phyloP scores from a whole-genome alignment of 192 early-diverging fungal genomes.

The Backusella parvicylindrica region DNA sequence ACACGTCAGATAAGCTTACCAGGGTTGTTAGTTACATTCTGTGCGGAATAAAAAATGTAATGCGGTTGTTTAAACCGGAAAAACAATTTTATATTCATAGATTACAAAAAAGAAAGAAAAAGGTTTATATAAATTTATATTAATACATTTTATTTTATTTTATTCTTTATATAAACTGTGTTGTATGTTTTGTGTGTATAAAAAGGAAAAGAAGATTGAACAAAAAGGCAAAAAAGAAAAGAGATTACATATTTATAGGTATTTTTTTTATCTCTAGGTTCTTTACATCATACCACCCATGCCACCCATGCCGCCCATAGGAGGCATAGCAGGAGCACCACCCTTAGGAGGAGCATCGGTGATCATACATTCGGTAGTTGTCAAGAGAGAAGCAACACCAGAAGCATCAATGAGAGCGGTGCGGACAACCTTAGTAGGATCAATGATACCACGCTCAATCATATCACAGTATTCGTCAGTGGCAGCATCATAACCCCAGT shows the following conservation, averaged over 20 bases:
- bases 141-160: not conserved
- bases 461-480: conserved; percentile 93
- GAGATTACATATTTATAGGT: not conserved
- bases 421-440: conserved; percentile 99
- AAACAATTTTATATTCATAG: not conserved
- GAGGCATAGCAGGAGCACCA: conserved; percentile 54
- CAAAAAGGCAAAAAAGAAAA: conserved; percentile 7
- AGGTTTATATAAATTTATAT: not conserved
- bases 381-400: conserved; percentile 95
- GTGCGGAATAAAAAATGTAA: not conserved
- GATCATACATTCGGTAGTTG: conserved; percentile 98
- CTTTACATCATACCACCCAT: conserved; percentile 11
- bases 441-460: conserved; percentile 96
- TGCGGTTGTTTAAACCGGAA: not conserved
- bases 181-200: not conserved
- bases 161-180: not conserved
- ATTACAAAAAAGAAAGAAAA: not conserved
- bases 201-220: not conserved
- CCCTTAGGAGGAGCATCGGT: conserved; percentile 82
- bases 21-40: not conserved
- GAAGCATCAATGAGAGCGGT: conserved; percentile 96
- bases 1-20: not conserved
- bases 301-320: conserved; percentile 28
- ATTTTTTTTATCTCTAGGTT: not conserved
- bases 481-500: conserved; percentile 93